These are phyloP conservation scores for Phytophthora tentaculata DNA, from an alignment of 352 stramenopile species.

Conservation along the genomic window DNA sequence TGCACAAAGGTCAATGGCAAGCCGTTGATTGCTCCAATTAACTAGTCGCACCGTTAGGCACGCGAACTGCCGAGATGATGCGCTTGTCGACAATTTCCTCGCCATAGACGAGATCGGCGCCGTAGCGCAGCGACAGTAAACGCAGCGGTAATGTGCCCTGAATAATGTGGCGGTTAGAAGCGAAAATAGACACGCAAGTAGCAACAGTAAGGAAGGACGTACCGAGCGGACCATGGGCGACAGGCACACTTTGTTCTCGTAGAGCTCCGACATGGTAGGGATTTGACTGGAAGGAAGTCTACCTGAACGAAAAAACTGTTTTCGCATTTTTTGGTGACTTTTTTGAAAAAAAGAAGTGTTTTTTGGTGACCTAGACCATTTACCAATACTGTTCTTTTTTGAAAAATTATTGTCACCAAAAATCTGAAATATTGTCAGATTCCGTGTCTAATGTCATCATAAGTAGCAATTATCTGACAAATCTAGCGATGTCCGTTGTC, in stretches of 20 bases:
- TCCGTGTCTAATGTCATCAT: no score
- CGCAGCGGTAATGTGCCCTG: conserved; percentile 93
- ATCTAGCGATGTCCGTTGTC: conserved; percentile 14
- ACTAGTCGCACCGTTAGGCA: conserved; percentile 71
- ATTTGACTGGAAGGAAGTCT: conserved; percentile 13
- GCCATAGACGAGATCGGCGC: conserved; percentile 92
- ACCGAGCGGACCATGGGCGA: conserved; percentile 96
- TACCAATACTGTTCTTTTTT: no score
- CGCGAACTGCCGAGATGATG: conserved; percentile 82
- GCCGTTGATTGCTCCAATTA: background rate
- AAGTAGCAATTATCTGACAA: no score
- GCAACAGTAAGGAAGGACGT: conserved; percentile 28
- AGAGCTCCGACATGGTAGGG: conserved; percentile 61
- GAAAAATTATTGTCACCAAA: no score
- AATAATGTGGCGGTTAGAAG: conserved; percentile 8
- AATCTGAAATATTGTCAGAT: no score
- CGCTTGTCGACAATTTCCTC: conserved; percentile 97
- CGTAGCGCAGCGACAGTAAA: conserved; percentile 91
- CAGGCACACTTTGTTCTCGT: conserved; percentile 77
- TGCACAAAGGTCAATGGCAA: background rate
- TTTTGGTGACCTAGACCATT: no score
- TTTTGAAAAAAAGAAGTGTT: no score
- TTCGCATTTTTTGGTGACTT: no score
- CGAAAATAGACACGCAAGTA: background rate
- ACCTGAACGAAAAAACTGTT: background rate